Evolutionary conservation across 139 green algal species (phyloP).

Genomic region (Picochlorum sp.): DNA sequence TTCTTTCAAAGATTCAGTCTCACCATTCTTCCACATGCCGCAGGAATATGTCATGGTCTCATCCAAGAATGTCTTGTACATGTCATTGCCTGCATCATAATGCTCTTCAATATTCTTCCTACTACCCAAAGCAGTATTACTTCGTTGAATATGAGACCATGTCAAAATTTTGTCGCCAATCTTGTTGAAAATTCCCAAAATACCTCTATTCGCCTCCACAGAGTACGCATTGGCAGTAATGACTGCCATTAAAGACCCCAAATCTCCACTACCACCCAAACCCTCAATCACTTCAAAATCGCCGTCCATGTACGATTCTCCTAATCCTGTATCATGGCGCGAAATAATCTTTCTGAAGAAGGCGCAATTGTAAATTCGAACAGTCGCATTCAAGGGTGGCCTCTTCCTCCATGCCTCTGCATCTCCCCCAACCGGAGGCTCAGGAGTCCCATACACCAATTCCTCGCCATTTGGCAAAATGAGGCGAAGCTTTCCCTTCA

Average conservation of each 20-base stretch:
- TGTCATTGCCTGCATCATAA: constrained; percentile 94
- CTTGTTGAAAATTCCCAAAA: constrained; percentile 70
- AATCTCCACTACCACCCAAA: constrained; percentile 24
- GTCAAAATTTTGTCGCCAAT: constrained; percentile 68
- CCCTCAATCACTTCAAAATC: constrained; percentile 49
- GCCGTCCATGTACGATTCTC: constrained; percentile 85
- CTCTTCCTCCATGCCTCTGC: constrained; percentile 52
- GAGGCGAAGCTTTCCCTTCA: constrained; percentile 54
- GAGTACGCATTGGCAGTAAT: constrained; percentile 46
- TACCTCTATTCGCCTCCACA: constrained; percentile 42
- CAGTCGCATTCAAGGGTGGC: constrained; percentile 38
- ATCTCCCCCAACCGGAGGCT: constrained; percentile 2
- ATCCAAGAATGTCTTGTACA: constrained; percentile 91
- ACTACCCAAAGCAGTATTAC: constrained; percentile 73
- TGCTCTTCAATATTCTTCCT: constrained; percentile 92
- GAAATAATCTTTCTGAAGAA: constrained; percentile 75
- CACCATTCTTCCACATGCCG: constrained; percentile 43
- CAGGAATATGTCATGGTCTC: constrained; percentile 88
- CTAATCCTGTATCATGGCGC: constrained; percentile 75
- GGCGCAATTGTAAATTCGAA: constrained; percentile 58
- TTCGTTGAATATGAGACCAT: constrained; percentile 56
- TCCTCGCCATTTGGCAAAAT: constrained; percentile 79
- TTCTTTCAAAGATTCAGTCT: constrained; percentile 8
- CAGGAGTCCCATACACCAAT: constrained; percentile 46
- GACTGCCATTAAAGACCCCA: constrained; percentile 64